phyloP scores from a whole-genome alignment of 768 basidiomycete species.

The Hydnomerulius pinastri region DNA sequence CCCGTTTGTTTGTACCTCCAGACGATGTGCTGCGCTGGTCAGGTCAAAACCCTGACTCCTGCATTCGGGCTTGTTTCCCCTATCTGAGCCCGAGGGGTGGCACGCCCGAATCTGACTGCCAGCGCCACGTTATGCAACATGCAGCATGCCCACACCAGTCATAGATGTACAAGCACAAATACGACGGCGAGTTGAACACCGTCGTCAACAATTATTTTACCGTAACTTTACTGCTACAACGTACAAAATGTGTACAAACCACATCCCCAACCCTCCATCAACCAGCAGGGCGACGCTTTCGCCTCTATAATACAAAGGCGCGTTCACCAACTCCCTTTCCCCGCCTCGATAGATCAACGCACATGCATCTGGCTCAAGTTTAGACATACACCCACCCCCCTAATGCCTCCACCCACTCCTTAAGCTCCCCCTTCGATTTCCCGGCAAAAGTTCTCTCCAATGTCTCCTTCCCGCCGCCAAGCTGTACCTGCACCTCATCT shows the following conservation, averaged over 20 bases:
- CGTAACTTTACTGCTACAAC: not conserved
- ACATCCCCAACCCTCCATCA: not conserved
- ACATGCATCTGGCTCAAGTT: conserved; percentile 1
- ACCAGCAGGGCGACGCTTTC: no score
- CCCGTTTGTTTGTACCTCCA: no score
- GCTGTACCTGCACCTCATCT: not conserved
- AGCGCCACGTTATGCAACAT: no score
- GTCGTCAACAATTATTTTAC: not conserved
- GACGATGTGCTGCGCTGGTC: no score
- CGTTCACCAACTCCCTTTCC: no score
- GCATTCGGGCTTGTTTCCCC: no score
- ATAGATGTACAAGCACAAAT: not conserved
- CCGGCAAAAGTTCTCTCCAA: conserved; percentile 27
- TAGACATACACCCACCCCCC: conserved; percentile 45
- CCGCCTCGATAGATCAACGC: not conserved
- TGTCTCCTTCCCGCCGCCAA: not conserved
- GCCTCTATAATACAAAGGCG: no score
- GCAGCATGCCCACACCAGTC: not conserved
- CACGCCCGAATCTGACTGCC: no score
- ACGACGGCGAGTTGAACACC: conserved; percentile 1
- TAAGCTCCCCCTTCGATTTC: conserved; percentile 30
- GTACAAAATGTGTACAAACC: conserved; percentile 1
- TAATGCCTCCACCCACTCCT: conserved; percentile 36
- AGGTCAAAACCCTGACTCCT: no score
- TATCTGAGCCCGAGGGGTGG: no score